Evolutionary conservation across 176 grass and related monocot species (phyloP).

Genomic region (Secale cereale): DNA sequence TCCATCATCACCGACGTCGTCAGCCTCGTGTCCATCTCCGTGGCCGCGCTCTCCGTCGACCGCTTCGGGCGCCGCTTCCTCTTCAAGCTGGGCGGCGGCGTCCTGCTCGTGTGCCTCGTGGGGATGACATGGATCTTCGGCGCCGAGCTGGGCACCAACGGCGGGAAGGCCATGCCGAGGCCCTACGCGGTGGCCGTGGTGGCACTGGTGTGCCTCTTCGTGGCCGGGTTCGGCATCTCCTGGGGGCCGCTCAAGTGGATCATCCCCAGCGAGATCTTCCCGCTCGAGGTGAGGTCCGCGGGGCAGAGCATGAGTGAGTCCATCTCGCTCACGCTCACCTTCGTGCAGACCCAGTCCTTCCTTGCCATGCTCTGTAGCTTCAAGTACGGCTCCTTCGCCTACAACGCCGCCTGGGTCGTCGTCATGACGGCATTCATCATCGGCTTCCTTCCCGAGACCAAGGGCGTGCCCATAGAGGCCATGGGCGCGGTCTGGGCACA

Average conservation of each 20-base stretch:
- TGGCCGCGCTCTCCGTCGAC: slow-evolving; percentile 32
- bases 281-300: slow-evolving; percentile 44
- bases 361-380: slow-evolving; percentile 32
- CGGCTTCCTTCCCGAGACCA: slow-evolving; percentile 69
- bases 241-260: slow-evolving; percentile 52
- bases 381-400: slow-evolving; percentile 37
- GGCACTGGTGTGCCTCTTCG: slow-evolving; percentile 45
- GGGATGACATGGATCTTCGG: slow-evolving; percentile 25
- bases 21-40: slow-evolving; percentile 12
- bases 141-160: slow-evolving; percentile 8
- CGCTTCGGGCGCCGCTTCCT: slow-evolving; percentile 22
- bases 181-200: slow-evolving; percentile 39
- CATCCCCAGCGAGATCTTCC: slow-evolving; percentile 51
- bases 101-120: slow-evolving; percentile 28
- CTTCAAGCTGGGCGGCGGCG: slow-evolving; percentile 29
- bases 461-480: slow-evolving; percentile 77
- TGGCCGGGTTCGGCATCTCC: slow-evolving; percentile 39
- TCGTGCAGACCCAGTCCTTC: slow-evolving; percentile 46
- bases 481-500: slow-evolving; percentile 30
- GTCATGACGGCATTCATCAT: slow-evolving; percentile 43
- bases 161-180: slow-evolving; percentile 6
- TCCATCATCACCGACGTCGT: slow-evolving; percentile 33
- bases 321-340: slow-evolving; percentile 31
- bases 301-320: slow-evolving; percentile 47
- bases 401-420: slow-evolving; percentile 42